Base-by-base conservation (phyloP, 2,329 filamentous ascomycete genomes). In the Neurospora sp. region DNA sequence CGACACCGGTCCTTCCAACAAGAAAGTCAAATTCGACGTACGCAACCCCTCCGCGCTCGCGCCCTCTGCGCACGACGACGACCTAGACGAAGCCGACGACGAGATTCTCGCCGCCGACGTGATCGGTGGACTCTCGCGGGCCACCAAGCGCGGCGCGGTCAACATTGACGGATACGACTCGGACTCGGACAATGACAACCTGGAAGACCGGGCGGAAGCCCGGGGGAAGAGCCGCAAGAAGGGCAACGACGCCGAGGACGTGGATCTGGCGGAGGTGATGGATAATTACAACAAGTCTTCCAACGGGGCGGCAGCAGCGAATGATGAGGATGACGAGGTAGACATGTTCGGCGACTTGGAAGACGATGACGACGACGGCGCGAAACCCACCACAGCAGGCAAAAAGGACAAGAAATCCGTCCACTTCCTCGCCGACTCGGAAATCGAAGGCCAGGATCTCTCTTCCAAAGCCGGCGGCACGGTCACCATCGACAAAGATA, bases 131-230 rank as follows among this genome's bases (percentile, higher is more conserved):
- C 85, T 88, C 19, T 88, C 88, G 1, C 88, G 89, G 39, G 87
- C 89, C 52, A 92, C 93, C 0, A 97, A 97, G 79, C 92, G 96
- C 72, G 95, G 95, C 74, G 96, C 95, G 0, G 92, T 99, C 69
- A 97, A 98, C 77, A 89, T 99, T 52, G 96, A 98, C 77, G 96
- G 96, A 67, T 99, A 98, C 81, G 95, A 98, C 75, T 96, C 91
- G 10, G 96, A 99, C 80, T 97, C 95, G 2, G 88, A 91, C 68
- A 95, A 96, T 73, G 96, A 98, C 77, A 93, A 92, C 65, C 96
- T 97, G 79, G 88, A 96, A 74, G 87, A 86, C 39, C 87, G 92
- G 68, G 91, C 91, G 6, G 88, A 89, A 70, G 85, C 86, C 69
- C 86, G 87, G 4, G 82, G 82, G 70, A 72, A 75, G 38, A 78